phyloP scores from a whole-genome alignment of 2,329 filamentous ascomycete species.

The Colletotrichum sp. region DNA sequence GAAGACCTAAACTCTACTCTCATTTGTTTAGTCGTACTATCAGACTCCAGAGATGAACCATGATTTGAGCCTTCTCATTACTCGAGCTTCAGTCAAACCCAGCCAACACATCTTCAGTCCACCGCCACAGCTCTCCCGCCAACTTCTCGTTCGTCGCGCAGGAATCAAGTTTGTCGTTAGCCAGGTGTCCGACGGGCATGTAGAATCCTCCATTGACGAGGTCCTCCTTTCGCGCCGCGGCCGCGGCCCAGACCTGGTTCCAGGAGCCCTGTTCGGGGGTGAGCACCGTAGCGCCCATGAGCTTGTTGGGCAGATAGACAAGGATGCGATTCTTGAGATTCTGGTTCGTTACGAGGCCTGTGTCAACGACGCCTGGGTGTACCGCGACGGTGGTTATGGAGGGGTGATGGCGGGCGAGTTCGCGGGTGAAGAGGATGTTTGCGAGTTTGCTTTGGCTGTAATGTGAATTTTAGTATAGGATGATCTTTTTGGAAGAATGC shows the following conservation, averaged over 20 bases:
- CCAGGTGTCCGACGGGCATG: conserved; percentile 30
- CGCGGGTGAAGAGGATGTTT: conserved; percentile 33
- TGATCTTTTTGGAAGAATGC: background rate
- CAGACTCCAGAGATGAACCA: background rate
- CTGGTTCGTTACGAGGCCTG: conserved; percentile 29
- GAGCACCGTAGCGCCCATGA: conserved; percentile 22
- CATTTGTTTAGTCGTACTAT: background rate
- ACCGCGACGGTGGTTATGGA: conserved; percentile 30
- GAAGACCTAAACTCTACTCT: background rate
- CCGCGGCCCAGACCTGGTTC: conserved; percentile 37
- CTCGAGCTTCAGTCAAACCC: background rate
- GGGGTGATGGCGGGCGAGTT: conserved; percentile 32
- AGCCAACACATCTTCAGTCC: conserved; percentile 33
- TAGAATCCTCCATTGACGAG: conserved; percentile 28
- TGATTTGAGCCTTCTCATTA: background rate
- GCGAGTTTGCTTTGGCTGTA: conserved; percentile 35
- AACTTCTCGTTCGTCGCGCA: conserved; percentile 30
- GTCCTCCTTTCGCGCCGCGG: conserved; percentile 20
- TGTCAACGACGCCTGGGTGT: conserved; percentile 33
- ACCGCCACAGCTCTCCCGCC: conserved; percentile 41
- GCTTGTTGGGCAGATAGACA: conserved; percentile 26
- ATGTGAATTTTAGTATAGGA: background rate
- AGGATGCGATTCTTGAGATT: conserved; percentile 27
- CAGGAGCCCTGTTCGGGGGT: conserved; percentile 32
- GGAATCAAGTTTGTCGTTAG: conserved; percentile 24